Conservation (phyloP, 1,139 yeast species). For the Pneumocystis oryctolagi region DNA sequence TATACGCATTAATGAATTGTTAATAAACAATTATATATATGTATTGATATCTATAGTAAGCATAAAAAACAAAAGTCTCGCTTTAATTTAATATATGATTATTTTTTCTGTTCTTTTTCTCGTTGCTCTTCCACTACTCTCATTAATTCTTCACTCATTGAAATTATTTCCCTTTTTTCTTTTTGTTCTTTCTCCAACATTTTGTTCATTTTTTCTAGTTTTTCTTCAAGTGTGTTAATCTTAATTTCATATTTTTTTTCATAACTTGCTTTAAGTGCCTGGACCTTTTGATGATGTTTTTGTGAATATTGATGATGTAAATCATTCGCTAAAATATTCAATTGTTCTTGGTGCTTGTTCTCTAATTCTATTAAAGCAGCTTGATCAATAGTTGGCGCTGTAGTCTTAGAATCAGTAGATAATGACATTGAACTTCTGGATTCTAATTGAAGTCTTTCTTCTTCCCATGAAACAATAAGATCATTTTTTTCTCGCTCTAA, state of each 20-base stretch:
- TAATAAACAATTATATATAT: not conserved
- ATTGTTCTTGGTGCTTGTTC: not conserved
- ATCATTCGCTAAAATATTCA: not conserved
- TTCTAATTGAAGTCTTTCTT: not conserved
- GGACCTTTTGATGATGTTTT: constrained; percentile 11
- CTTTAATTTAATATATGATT: not conserved
- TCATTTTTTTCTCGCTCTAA: not conserved
- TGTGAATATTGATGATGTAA: constrained; percentile 9
- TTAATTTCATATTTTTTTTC: constrained; percentile 8
- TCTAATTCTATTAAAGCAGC: not conserved
- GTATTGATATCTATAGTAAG: not conserved
- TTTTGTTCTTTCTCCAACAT: not conserved
- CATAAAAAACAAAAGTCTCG: not conserved
- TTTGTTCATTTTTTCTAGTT: not conserved
- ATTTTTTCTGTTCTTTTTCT: not conserved
- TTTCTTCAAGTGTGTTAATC: constrained; percentile 2
- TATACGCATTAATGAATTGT: not conserved
- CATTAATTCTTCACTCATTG: not conserved
- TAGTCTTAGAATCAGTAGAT: not conserved
- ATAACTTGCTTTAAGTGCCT: constrained; percentile 9
- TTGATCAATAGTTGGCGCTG: not conserved
- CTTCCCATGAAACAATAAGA: not conserved
- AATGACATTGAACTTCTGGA: not conserved
- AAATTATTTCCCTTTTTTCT: not conserved
- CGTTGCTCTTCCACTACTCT: not conserved